Conservation (phyloP, 2,329 filamentous ascomycete species). For the Fonsecaea nubica region DNA sequence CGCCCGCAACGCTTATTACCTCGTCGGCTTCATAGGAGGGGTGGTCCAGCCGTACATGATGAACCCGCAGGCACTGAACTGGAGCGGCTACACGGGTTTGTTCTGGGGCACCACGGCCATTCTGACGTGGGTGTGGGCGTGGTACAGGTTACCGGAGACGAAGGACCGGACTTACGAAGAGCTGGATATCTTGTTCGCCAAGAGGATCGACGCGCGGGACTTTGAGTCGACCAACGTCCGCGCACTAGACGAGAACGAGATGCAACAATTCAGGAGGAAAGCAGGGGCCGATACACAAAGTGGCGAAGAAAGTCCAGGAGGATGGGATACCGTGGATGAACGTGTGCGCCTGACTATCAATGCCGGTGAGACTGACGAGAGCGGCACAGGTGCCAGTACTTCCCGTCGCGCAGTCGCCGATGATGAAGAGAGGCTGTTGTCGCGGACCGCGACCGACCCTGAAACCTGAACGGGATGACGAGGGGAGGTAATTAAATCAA, state of each 20-base stretch:
- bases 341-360: constrained; percentile 38
- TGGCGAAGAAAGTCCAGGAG: constrained; percentile 40
- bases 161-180: constrained; percentile 45
- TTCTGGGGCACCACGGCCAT: constrained; percentile 48
- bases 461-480: background rate
- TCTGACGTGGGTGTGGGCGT: constrained; percentile 43
- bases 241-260: constrained; percentile 25
- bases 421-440: background rate
- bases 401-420: background rate
- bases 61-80: constrained; percentile 47
- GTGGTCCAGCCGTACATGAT: constrained; percentile 46
- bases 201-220: constrained; percentile 27
- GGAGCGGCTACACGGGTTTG: constrained; percentile 49
- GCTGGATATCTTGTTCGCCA: constrained; percentile 36
- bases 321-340: constrained; percentile 37
- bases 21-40: constrained; percentile 55
- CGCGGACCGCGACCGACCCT: background rate
- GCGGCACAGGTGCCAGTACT: background rate
- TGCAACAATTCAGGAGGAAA: background rate
- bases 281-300: background rate
- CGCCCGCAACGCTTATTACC: constrained; percentile 58
- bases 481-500: background rate
- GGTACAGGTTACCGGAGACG: constrained; percentile 45
- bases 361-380: constrained; percentile 43
- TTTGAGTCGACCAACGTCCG: constrained; percentile 33